Evolutionary conservation across 2,329 filamentous ascomycete species (phyloP).

Genomic region (Tolypocladium album): DNA sequence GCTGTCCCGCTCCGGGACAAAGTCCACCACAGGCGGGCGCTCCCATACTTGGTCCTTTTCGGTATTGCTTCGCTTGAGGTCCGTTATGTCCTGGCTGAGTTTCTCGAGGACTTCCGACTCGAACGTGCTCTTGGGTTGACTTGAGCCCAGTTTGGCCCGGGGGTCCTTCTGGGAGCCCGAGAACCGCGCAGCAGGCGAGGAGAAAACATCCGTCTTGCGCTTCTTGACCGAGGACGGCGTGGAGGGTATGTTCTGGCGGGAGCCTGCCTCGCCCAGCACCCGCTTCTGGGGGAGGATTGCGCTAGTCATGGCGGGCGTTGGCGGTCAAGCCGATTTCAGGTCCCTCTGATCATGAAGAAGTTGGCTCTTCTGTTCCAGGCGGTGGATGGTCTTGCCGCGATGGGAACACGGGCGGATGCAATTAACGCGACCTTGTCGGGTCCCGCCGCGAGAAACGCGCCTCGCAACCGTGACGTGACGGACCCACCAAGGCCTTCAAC

Average conservation of each 20-base stretch:
- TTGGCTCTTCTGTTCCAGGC: background rate
- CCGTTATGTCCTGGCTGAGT: conserved; percentile 84
- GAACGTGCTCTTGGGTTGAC: conserved; percentile 80
- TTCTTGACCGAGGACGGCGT: conserved; percentile 61
- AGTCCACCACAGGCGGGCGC: conserved; percentile 41
- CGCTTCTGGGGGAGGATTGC: conserved; percentile 58
- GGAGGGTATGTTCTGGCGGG: conserved; percentile 49
- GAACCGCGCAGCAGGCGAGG: conserved; percentile 45
- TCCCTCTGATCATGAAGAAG: background rate
- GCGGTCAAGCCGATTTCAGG: background rate
- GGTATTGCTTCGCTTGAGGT: conserved; percentile 73
- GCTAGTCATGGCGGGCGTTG: conserved; percentile 30
- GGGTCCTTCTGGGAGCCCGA: conserved; percentile 52
- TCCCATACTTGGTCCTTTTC: conserved; percentile 95
- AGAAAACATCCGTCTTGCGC: conserved; percentile 60
- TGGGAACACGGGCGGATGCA: background rate
- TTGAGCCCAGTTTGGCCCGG: conserved; percentile 54
- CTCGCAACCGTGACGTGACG: conserved; percentile 24
- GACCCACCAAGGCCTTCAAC: conserved; percentile 15
- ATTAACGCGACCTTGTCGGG: background rate
- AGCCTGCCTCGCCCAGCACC: conserved; percentile 57
- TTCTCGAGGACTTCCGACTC: conserved; percentile 92
- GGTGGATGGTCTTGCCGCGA: background rate
- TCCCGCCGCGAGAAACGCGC: conserved; percentile 18
- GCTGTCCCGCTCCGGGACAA: conserved; percentile 48